A percentile compares a stretch with the other conserved stretches of the same genome.
These are phyloP conservation scores for Solanum sparsipilum DNA, from an alignment of 257 asterid genomes.

Conservation along the genomic window DNA sequence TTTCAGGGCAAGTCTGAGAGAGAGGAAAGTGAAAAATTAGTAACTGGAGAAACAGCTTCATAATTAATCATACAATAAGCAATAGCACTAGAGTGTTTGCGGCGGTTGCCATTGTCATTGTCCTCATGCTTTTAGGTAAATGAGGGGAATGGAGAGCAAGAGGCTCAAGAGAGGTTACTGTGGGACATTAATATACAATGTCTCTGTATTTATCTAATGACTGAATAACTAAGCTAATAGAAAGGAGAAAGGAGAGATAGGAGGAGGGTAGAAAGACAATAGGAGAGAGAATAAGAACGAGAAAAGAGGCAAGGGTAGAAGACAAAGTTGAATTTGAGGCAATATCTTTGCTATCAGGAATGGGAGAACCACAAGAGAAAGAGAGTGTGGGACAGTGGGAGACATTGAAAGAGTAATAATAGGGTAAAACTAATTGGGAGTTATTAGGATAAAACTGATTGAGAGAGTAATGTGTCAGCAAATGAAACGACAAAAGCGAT, in stretches of 20 bases:
- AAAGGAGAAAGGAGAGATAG: background rate
- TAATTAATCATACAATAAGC: background rate
- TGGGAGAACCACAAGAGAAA: background rate
- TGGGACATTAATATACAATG: background rate
- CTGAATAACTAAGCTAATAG: background rate
- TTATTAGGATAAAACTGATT: background rate
- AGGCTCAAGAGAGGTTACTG: background rate
- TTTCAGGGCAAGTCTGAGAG: background rate
- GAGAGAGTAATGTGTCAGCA: background rate
- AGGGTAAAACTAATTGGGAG: background rate
- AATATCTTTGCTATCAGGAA: background rate
- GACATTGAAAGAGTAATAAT: background rate
- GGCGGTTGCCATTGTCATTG: background rate
- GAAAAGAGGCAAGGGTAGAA: background rate
- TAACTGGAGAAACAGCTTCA: background rate
- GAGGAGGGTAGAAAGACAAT: background rate
- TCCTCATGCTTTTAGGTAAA: background rate
- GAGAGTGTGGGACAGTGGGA: background rate
- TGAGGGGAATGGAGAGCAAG: background rate
- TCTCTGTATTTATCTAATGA: background rate
- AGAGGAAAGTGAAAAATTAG: background rate
- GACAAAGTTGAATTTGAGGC: background rate
- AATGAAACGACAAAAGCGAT: background rate
- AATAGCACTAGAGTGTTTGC: background rate
- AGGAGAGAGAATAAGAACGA: background rate